Evolutionary conservation across 108 stramenopile species (phyloP).

Genomic region (Fragilariopsis cylindrus): DNA sequence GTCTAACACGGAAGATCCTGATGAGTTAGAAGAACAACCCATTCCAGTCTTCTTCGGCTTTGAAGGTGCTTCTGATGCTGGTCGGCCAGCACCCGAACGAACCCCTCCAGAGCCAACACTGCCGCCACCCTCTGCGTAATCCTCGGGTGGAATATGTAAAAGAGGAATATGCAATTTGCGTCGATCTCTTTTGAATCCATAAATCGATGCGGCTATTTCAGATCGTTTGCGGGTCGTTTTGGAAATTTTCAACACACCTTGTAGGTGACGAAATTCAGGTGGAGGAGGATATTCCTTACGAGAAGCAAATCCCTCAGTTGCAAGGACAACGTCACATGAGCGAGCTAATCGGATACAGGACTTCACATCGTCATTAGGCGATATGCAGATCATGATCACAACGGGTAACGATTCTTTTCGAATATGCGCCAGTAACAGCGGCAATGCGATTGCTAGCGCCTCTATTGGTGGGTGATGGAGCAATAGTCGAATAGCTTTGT

Average conservation of each 20-base stretch:
- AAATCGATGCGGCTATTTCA: constrained; percentile 46
- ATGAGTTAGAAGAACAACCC: constrained; percentile 32
- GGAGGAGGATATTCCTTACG: constrained; percentile 65
- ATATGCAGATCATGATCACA: constrained; percentile 57
- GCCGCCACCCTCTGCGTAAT: constrained; percentile 48
- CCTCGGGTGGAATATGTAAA: constrained; percentile 85
- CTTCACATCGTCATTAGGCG: constrained; percentile 27
- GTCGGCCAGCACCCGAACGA: constrained; percentile 46
- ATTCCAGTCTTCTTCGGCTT: constrained; percentile 15
- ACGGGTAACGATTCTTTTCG: constrained; percentile 65
- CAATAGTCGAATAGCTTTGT: constrained; percentile 61
- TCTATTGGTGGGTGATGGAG: constrained; percentile 53
- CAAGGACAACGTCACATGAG: constrained; percentile 48
- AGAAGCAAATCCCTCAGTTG: constrained; percentile 53
- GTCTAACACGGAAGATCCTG: constrained; percentile 34
- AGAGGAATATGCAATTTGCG: constrained; percentile 76
- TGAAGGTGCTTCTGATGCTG: neutral
- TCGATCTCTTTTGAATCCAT: constrained; percentile 83
- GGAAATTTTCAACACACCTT: constrained; percentile 67
- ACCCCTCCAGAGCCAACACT: constrained; percentile 43
- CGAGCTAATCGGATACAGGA: constrained; percentile 24
- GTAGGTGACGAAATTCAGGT: constrained; percentile 75
- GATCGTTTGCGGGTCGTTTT: constrained; percentile 68
- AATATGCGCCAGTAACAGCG: constrained; percentile 67
- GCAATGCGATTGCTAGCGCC: constrained; percentile 50